Base-by-base conservation (phyloP, 805 yeast genomes). In the Candida hungchunana region DNA sequence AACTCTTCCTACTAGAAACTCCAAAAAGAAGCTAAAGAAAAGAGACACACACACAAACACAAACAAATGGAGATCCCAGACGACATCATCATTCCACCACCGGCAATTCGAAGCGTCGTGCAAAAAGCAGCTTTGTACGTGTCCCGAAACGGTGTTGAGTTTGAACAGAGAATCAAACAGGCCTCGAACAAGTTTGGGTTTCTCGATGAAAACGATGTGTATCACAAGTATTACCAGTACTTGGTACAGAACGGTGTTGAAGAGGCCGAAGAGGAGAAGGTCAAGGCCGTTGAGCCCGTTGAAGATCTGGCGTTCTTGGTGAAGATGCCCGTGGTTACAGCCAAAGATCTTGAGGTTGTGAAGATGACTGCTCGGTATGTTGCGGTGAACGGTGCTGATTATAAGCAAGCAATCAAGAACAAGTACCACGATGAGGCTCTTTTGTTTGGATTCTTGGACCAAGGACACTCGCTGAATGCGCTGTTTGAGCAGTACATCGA, bases 121-220 rank as follows among this genome's bases (percentile, higher is more conserved):
- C 78, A 74, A 33, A 83, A 81, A 51, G 83, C 95, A 0, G 87
- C 81, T 0, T 73, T 65, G 4, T 85, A 81, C 50, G 86, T 88
- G 6, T 47, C 61, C 19, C 66, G 82, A 43, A 82, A 85, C 51
- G 96, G 95, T 0, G 49, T 55, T 1, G 62, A 71, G 2, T 84
- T 86, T 58, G 93, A 80, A 48, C 62, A 63, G 8, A 63, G 82
- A 32, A 69, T 85, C 38, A 59, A 60, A 13, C 55, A 60, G 6
- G 69, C 69, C 33, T 64, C 66, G 20, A 75, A 77, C 51, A n/a
- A n/a, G n/a, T 84, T 87, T 56, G 62, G 71, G n/a, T 89, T 89
- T 50, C 56, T 88, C 6, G 55, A 66, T 14, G 66, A 65, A 1
- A 63, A 59, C 3, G 75, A 82, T 56, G 73, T 77, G 8, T 75